Evolutionary conservation across 352 stramenopile genomes (phyloP).

Genomic region (Pythium folliculosum): DNA sequence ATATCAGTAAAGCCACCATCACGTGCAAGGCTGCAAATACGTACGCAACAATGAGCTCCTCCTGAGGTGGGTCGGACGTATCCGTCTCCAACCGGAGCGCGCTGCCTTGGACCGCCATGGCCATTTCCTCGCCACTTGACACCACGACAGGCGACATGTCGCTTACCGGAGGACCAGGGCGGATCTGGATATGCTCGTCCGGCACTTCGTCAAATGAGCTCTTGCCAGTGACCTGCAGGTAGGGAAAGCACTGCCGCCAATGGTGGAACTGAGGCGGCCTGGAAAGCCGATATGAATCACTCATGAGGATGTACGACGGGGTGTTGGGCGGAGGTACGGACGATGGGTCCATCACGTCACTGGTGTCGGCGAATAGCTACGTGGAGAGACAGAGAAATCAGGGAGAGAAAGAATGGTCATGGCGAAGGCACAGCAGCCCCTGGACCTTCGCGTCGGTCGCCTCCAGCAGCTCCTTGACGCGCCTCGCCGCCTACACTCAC

Average conservation of each 20-base stretch:
- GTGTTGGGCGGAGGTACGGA: slow-evolving; percentile 15
- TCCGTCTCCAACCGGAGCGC: slow-evolving; percentile 4
- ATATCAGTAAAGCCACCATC: background rate
- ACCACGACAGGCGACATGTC: background rate
- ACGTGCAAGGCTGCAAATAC: slow-evolving; percentile 23
- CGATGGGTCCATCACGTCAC: background rate
- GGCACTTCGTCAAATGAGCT: slow-evolving; percentile 29
- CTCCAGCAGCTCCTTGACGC: slow-evolving; percentile 38
- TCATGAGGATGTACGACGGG: slow-evolving; percentile 48
- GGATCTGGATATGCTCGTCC: slow-evolving; percentile 46
- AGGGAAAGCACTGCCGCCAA: slow-evolving; percentile 54
- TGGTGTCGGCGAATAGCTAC: slow-evolving; percentile 1
- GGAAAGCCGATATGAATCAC: slow-evolving; percentile 45
- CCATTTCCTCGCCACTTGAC: background rate
- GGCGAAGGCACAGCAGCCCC: too few relatives aligned
- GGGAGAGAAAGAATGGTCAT: background rate
- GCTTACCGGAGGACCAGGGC: background rate
- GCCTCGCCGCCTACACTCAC: slow-evolving; percentile 40
- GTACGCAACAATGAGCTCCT: slow-evolving; percentile 33
- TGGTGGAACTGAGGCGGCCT: slow-evolving; percentile 44
- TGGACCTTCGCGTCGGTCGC: slow-evolving; percentile 38
- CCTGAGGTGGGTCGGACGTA: slow-evolving; percentile 15
- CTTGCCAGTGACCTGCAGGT: slow-evolving; percentile 39
- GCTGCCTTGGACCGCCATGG: slow-evolving; percentile 11
- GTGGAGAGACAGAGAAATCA: background rate